Percentiles rank a stretch among this genome's conserved stretches.
phyloP scores from a whole-genome alignment of 345 rosid species.

The Noccaea caerulescens region DNA sequence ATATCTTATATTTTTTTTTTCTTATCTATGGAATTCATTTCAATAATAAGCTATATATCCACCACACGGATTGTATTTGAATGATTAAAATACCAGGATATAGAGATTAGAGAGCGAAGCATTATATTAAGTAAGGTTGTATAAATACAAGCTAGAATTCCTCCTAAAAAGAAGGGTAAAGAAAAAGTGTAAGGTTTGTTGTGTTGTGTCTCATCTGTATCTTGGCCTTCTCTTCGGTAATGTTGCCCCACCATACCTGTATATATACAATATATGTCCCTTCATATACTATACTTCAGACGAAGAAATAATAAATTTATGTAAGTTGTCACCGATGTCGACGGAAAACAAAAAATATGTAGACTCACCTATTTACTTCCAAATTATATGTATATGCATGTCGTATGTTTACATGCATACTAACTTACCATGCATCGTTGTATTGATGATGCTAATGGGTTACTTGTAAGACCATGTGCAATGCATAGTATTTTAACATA shows the following conservation, averaged over 20 bases:
- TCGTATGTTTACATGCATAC: constrained; percentile 16
- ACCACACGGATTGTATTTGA: constrained; percentile 33
- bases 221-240: constrained; percentile 44
- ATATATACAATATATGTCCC: constrained; percentile 30
- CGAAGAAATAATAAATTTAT: constrained; percentile 17
- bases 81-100: constrained; percentile 12
- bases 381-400: constrained; percentile 16
- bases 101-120: constrained; percentile 21
- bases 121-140: constrained; percentile 18
- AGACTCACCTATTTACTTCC: constrained; percentile 4
- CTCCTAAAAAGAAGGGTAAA: constrained; percentile 60
- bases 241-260: constrained; percentile 62
- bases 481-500: too few species aligned
- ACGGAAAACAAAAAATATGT: background rate
- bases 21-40: background rate
- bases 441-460: constrained; percentile 11
- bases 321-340: constrained; percentile 20
- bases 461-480: background rate
- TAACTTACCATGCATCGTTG: constrained; percentile 19
- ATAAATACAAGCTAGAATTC: constrained; percentile 38
- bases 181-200: constrained; percentile 74
- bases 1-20: background rate
- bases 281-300: constrained; percentile 29
- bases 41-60: constrained; percentile 7
- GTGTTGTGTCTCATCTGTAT: constrained; percentile 53